Evolutionary conservation across 371 early-diverging fungal genomes (phyloP).

Genomic region (Lichtheimia corymbifera): DNA sequence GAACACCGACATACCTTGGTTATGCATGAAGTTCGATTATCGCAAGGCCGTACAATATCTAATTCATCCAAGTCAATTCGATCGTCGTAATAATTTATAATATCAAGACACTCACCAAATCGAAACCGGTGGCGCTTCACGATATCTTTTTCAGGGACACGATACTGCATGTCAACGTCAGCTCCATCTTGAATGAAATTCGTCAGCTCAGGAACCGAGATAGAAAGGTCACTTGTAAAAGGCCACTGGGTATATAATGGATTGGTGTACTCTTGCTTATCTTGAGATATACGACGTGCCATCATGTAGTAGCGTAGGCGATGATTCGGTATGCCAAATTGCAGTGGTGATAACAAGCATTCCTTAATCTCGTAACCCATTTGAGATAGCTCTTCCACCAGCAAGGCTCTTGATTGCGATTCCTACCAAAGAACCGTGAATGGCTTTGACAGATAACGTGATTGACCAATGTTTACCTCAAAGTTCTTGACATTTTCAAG

Average conservation of each 20-base stretch:
- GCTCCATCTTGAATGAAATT: constrained; percentile 49
- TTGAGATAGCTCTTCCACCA: constrained; percentile 58
- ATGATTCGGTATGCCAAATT: constrained; percentile 73
- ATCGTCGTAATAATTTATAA: neutral
- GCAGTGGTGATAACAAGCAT: constrained; percentile 63
- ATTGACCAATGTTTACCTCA: constrained; percentile 46
- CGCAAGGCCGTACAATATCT: constrained; percentile 61
- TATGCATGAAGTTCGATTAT: constrained; percentile 63
- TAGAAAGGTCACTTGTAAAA: constrained; percentile 23
- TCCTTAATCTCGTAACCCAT: constrained; percentile 68
- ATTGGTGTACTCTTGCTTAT: neutral
- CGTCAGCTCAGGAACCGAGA: constrained; percentile 31
- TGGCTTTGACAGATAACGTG: neutral
- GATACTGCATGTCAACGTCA: constrained; percentile 30
- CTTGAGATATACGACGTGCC: constrained; percentile 52
- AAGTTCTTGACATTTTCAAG: constrained; percentile 81
- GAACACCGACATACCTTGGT: constrained; percentile 62
- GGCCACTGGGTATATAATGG: constrained; percentile 57
- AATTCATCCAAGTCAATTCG: neutral
- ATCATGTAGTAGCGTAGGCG: constrained; percentile 68
- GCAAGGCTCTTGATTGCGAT: constrained; percentile 58
- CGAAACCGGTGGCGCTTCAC: constrained; percentile 66
- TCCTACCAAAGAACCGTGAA: constrained; percentile 25
- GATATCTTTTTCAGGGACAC: constrained; percentile 65
- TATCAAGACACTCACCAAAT: constrained; percentile 52